Base-by-base conservation (phyloP, 768 basidiomycete genomes). In the Mycena galopus region DNA sequence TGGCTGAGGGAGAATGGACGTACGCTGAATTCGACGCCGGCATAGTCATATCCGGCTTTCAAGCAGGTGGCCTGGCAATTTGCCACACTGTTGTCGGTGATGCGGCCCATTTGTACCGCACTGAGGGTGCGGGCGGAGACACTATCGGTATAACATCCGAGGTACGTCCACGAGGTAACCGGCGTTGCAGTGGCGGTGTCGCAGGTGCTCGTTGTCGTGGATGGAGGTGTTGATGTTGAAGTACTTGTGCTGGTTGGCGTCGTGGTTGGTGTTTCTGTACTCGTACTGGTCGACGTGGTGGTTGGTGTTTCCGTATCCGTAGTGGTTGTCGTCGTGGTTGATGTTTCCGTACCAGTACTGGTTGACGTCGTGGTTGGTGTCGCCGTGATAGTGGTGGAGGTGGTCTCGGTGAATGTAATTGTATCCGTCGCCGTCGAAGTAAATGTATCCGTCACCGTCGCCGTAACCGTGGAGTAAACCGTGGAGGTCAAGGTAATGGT, bases 201-300 rank as follows among this genome's bases (percentile, higher is more conserved):
- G 32, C 32, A 64, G 32, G 62, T 37, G 62, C 50, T 63, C 47
- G 62, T 63, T n/a, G n/a, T n/a, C n/a, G n/a, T n/a, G n/a, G n/a
- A n/a, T n/a, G n/a, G n/a, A n/a, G n/a, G n/a, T n/a, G n/a, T n/a
- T n/a, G n/a, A n/a, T n/a, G n/a, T n/a, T 25, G 47, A 6, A 9
- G 62, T 51, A 11, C 33, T 37, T 27, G 58, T n/a, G 27, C n/a
- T 8, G 10, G 58, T 60, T 7, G 57, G 23, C 6, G 33, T n/a
- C 16, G n/a, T n/a, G n/a, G n/a, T n/a, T n/a, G n/a, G n/a, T n/a
- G n/a, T n/a, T n/a, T n/a, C n/a, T n/a, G n/a, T n/a, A n/a, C n/a
- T n/a, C n/a, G n/a, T n/a, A n/a, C n/a, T n/a, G n/a, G 39, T 29
- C 7, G 42, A 30, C 2, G 27, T 11, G 1, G 27, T 62, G 29